These are phyloP conservation scores for Xerocomus brunneocitrinus DNA, from an alignment of 768 basidiomycete species.

Conservation along the genomic window DNA sequence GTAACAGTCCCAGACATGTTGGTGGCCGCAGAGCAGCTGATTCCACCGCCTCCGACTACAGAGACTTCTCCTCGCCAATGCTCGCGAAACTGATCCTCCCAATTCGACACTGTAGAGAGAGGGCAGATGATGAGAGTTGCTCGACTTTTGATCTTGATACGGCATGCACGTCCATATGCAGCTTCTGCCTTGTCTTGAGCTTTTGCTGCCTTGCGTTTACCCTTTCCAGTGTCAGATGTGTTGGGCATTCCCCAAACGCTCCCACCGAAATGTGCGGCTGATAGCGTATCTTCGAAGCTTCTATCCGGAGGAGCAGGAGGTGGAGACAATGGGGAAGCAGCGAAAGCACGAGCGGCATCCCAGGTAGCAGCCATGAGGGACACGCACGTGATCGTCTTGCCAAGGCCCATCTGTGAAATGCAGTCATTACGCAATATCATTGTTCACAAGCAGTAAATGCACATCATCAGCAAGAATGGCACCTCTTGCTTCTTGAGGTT, in stretches of 20 bases:
- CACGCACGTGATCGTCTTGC: slow-evolving; percentile 95
- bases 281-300: slow-evolving; percentile 32
- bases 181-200: slow-evolving; percentile 69
- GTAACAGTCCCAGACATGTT: slow-evolving; percentile 34
- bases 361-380: slow-evolving; percentile 89
- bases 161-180: slow-evolving; percentile 61
- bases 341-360: slow-evolving; percentile 61
- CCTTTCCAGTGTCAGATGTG: slow-evolving; percentile 40
- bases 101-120: slow-evolving; percentile 93
- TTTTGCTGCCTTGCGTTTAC: slow-evolving; percentile 62
- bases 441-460: slow-evolving; percentile 31
- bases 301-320: slow-evolving; percentile 41
- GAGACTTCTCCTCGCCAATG: slow-evolving; percentile 90
- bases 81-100: slow-evolving; percentile 98
- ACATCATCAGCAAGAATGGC: slow-evolving; percentile 97
- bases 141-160: slow-evolving; percentile 78
- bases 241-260: slow-evolving; percentile 85
- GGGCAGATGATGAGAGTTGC: slow-evolving; percentile 97
- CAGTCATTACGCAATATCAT: slow-evolving; percentile 11
- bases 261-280: slow-evolving; percentile 62
- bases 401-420: slow-evolving; percentile 82
- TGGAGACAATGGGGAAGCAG: slow-evolving; percentile 46
- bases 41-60: slow-evolving; percentile 72
- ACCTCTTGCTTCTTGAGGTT: slow-evolving; percentile 74
- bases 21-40: slow-evolving; percentile 29